A percentile compares a stretch with the other conserved stretches of the same genome.
These are phyloP conservation scores for Mortierella sp. DNA, from an alignment of 371 early-diverging fungal genomes.

Conservation along the genomic window DNA sequence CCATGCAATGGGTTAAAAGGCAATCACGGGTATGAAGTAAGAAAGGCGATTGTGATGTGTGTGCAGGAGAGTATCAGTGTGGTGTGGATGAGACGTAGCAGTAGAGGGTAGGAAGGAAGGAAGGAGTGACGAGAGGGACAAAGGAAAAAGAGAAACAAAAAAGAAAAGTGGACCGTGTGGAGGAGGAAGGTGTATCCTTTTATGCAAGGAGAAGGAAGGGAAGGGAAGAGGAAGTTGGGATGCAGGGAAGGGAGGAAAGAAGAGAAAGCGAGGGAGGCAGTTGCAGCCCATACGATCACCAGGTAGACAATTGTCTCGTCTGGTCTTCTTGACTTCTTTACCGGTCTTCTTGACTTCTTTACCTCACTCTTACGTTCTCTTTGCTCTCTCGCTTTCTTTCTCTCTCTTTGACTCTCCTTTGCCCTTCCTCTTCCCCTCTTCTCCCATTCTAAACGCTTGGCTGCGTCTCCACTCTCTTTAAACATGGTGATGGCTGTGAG, in stretches of 20 bases:
- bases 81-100: background rate
- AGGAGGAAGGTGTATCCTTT: background rate
- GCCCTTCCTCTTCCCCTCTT: background rate
- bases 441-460: background rate
- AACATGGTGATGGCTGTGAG: conserved; percentile 52
- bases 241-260: background rate
- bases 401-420: background rate
- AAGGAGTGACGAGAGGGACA: background rate
- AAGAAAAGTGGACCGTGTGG: conserved; percentile 2
- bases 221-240: background rate
- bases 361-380: no score
- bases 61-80: background rate
- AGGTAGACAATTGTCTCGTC: background rate
- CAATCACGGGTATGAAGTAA: background rate
- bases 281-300: conserved; percentile 15
- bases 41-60: background rate
- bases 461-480: background rate
- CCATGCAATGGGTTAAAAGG: conserved; percentile 1
- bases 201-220: background rate
- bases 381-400: background rate
- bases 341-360: background rate
- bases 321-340: background rate
- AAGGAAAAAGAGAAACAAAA: background rate
- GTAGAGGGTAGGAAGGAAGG: no score
- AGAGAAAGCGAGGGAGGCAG: background rate